Conservation (phyloP, 2,329 filamentous ascomycete genomes). For the Cladosporium oxysporum region DNA sequence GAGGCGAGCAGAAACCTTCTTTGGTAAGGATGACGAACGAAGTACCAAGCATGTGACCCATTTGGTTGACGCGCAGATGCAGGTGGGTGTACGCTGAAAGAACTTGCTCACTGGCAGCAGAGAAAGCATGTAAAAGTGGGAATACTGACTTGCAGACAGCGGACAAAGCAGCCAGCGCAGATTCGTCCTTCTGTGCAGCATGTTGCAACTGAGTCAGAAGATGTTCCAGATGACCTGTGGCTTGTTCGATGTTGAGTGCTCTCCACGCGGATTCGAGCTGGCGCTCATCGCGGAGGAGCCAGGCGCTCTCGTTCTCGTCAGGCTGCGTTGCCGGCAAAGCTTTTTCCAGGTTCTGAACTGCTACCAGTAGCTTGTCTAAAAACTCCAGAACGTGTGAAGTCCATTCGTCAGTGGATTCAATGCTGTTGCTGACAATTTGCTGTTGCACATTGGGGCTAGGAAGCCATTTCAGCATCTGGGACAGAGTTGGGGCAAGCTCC, state of each 20-base stretch:
- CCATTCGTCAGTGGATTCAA: conserved; percentile 44
- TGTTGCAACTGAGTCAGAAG: conserved; percentile 50
- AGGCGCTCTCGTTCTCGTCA: conserved; percentile 62
- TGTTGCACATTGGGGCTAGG: background rate
- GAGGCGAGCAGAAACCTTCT: conserved; percentile 88
- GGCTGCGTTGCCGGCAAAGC: conserved; percentile 56
- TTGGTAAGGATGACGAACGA: conserved; percentile 76
- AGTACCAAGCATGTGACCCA: conserved; percentile 74
- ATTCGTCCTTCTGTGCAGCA: conserved; percentile 37
- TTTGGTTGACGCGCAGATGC: conserved; percentile 70
- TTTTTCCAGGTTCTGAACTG: conserved; percentile 71
- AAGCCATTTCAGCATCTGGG: conserved; percentile 16
- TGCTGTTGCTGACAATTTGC: background rate
- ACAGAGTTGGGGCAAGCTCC: conserved; percentile 11
- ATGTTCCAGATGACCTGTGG: conserved; percentile 50
- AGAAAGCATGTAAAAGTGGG: conserved; percentile 77
- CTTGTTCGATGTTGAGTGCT: conserved; percentile 60
- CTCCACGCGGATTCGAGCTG: conserved; percentile 55
- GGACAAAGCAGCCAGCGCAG: conserved; percentile 49
- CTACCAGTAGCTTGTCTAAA: conserved; percentile 76
- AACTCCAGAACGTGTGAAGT: conserved; percentile 62
- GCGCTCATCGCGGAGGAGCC: conserved; percentile 58
- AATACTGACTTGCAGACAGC: conserved; percentile 62
- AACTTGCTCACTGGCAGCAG: conserved; percentile 59
- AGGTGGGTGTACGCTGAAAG: conserved; percentile 62